Evolutionary conservation across 2,329 filamentous ascomycete species (phyloP).

Genomic region (Drechslerella coelobrocha): DNA sequence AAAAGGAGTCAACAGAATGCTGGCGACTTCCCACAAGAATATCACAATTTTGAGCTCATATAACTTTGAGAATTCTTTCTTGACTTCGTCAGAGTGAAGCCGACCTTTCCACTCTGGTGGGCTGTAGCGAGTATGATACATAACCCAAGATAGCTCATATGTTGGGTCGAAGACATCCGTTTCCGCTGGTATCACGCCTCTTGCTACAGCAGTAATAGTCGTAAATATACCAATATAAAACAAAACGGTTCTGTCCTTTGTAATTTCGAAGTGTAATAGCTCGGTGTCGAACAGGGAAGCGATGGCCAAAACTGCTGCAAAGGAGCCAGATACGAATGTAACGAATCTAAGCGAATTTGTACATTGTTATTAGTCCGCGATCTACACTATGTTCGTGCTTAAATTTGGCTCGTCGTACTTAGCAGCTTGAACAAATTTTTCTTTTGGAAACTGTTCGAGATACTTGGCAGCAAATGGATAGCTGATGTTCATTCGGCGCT

Average conservation of each 20-base stretch:
- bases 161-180: slow-evolving; percentile 90
- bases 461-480: slow-evolving; percentile 92
- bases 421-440: slow-evolving; percentile 84
- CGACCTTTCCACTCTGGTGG: slow-evolving; percentile 86
- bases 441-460: slow-evolving; percentile 93
- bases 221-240: slow-evolving; percentile 88
- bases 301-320: slow-evolving; percentile 83
- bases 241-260: slow-evolving; percentile 82
- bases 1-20: slow-evolving; percentile 89
- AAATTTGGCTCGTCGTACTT: slow-evolving; percentile 55
- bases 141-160: slow-evolving; percentile 84
- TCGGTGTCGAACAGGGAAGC: slow-evolving; percentile 89
- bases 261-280: slow-evolving; percentile 91
- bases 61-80: slow-evolving; percentile 83
- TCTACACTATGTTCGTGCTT: neutral
- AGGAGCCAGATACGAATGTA: slow-evolving; percentile 83
- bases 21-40: slow-evolving; percentile 88
- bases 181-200: slow-evolving; percentile 85
- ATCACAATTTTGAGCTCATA: slow-evolving; percentile 93
- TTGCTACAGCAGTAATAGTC: slow-evolving; percentile 80
- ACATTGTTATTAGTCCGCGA: slow-evolving; percentile 2
- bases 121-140: slow-evolving; percentile 90
- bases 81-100: slow-evolving; percentile 88
- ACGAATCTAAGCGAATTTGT: slow-evolving; percentile 66
- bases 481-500: slow-evolving; percentile 89